phyloP scores from a whole-genome alignment of 768 basidiomycete genomes.

The Artomyces pyxidatus region DNA sequence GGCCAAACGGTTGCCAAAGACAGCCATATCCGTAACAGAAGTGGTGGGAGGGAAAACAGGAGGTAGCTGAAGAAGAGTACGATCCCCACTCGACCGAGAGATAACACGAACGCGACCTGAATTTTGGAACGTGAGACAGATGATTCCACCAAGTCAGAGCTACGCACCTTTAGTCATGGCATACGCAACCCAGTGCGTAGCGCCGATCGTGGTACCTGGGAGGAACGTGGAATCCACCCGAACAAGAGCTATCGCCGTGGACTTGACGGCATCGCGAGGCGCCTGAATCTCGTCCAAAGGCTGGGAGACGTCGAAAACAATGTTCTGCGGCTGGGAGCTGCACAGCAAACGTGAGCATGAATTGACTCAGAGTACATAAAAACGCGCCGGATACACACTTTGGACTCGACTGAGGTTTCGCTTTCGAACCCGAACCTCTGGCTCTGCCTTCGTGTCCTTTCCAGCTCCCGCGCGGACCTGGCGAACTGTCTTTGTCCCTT shows the following conservation, averaged over 20 bases:
- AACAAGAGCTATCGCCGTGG: constrained; percentile 85
- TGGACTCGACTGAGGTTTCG: constrained; percentile 46
- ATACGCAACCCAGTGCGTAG: constrained; percentile 89
- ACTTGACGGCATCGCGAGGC: constrained; percentile 67
- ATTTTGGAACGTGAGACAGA: not conserved
- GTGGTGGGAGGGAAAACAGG: constrained; percentile 49
- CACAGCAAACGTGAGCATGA: no score
- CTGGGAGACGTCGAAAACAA: constrained; percentile 70
- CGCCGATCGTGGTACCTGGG: constrained; percentile 82
- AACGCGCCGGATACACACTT: constrained; percentile 38
- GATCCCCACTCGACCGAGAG: constrained; percentile 80
- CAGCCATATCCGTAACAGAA: constrained; percentile 80
- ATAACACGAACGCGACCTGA: constrained; percentile 80
- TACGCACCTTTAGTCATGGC: constrained; percentile 75
- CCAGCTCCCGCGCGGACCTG: constrained; percentile 45
- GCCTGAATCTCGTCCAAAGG: constrained; percentile 70
- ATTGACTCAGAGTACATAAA: no score
- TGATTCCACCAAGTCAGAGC: not conserved
- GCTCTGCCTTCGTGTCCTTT: constrained; percentile 29
- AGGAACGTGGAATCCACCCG: constrained; percentile 80
- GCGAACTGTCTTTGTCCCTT: constrained; percentile 65
- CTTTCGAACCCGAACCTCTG: constrained; percentile 34
- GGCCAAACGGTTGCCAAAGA: constrained; percentile 72
- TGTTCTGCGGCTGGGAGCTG: constrained; percentile 58
- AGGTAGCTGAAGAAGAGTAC: constrained; percentile 73